These are phyloP conservation scores for Maudiozyma serrabonitensis DNA, from an alignment of 805 yeast species.

Conservation along the genomic window DNA sequence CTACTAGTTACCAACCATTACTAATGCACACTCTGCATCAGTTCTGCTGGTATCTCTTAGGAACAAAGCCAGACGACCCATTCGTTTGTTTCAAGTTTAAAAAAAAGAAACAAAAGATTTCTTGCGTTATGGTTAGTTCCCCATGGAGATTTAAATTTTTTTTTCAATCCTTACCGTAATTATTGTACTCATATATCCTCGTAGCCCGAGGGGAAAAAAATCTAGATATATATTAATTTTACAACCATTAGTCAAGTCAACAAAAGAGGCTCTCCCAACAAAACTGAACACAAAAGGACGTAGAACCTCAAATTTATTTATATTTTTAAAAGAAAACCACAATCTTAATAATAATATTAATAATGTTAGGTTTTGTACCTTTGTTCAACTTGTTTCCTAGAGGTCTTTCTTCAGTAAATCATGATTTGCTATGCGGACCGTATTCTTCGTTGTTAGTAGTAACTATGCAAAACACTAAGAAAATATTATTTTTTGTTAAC, in stretches of 20 bases:
- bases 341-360: neutral
- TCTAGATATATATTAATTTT: neutral
- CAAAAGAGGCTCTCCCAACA: too few relatives aligned
- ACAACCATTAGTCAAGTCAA: too few relatives aligned
- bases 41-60: neutral
- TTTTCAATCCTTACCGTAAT: neutral
- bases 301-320: neutral
- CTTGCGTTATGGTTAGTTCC: neutral
- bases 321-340: neutral
- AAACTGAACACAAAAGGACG: too few relatives aligned
- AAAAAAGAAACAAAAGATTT: neutral
- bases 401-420: neutral
- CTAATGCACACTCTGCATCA: neutral
- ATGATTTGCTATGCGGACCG: neutral
- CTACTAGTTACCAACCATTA: neutral
- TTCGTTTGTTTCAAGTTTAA: neutral
- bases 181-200: neutral
- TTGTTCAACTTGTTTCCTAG: neutral
- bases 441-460: neutral
- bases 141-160: neutral
- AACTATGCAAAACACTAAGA: neutral
- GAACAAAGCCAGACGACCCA: neutral
- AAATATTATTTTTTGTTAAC: neutral
- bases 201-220: neutral
- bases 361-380: neutral